Conservation (phyloP, 192 early-diverging fungal genomes). For the Coemansia nantahalensis region DNA sequence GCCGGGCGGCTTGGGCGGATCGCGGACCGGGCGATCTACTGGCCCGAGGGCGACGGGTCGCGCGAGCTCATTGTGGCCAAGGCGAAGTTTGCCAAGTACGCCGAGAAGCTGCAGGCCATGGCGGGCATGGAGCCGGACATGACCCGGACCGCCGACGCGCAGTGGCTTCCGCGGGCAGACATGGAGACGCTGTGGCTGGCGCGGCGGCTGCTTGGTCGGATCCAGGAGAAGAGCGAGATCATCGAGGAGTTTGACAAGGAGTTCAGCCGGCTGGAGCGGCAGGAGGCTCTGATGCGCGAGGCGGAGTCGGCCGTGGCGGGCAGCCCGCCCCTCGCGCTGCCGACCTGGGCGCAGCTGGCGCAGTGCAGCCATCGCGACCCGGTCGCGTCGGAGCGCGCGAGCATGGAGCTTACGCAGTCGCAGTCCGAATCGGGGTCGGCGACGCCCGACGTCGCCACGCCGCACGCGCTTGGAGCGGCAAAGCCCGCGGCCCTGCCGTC, state of each 20-base stretch:
- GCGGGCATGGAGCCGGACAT: slow-evolving; percentile 8
- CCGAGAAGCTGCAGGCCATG: slow-evolving; percentile 40
- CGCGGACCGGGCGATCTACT: slow-evolving; percentile 40
- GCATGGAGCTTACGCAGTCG: slow-evolving; percentile 36
- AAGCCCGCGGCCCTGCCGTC: slow-evolving; percentile 19
- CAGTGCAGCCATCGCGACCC: slow-evolving; percentile 34
- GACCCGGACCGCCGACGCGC: background rate
- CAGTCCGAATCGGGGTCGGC: slow-evolving; percentile 50
- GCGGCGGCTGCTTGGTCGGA: slow-evolving; percentile 39
- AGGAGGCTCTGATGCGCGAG: slow-evolving; percentile 44
- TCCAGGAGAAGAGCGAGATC: slow-evolving; percentile 42
- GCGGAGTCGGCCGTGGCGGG: slow-evolving; percentile 20
- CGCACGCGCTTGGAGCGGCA: slow-evolving; percentile 12
- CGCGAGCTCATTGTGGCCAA: slow-evolving; percentile 51
- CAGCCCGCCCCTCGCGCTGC: slow-evolving; percentile 19
- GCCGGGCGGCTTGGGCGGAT: slow-evolving; percentile 41
- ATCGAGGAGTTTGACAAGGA: slow-evolving; percentile 51
- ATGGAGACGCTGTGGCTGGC: slow-evolving; percentile 55
- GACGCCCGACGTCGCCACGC: slow-evolving; percentile 20
- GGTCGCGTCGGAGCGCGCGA: slow-evolving; percentile 40
- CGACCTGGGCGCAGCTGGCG: slow-evolving; percentile 51
- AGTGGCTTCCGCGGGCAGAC: slow-evolving; percentile 37
- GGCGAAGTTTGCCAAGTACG: slow-evolving; percentile 49
- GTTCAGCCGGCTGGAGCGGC: slow-evolving; percentile 46
- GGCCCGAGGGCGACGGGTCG: slow-evolving; percentile 50